Evolutionary conservation across 495 filamentous ascomycete species (phyloP).

Genomic region (Tuber brumale): DNA sequence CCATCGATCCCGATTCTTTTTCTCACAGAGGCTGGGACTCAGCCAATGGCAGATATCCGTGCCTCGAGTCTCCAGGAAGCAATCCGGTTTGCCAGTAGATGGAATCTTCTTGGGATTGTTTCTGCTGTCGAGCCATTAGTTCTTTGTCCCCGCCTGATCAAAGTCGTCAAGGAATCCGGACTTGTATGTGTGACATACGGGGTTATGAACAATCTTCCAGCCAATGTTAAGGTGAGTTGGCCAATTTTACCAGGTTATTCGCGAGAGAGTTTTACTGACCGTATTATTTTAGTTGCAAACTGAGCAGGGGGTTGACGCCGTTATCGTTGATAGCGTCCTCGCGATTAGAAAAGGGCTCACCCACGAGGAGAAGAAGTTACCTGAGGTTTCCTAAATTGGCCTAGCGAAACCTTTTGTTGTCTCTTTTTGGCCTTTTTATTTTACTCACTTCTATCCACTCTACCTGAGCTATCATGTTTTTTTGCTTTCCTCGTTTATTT

Average conservation of each 20-base stretch:
- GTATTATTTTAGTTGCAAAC: slow-evolving; percentile 66
- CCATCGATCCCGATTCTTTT: slow-evolving; percentile 93
- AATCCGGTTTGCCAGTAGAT: slow-evolving; percentile 82
- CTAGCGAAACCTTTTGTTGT: not conserved
- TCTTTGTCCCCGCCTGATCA: slow-evolving; percentile 76
- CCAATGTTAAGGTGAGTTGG: slow-evolving; percentile 68
- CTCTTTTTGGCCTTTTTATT: not conserved
- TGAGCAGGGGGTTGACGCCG: slow-evolving; percentile 89
- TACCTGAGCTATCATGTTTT: slow-evolving; percentile 6
- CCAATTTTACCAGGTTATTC: not conserved
- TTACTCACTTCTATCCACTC: not conserved
- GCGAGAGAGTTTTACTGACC: not conserved
- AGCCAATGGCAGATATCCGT: slow-evolving; percentile 71
- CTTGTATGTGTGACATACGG: slow-evolving; percentile 97
- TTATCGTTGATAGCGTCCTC: slow-evolving; percentile 90
- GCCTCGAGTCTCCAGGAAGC: slow-evolving; percentile 91
- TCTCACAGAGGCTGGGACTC: slow-evolving; percentile 75
- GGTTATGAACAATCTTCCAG: slow-evolving; percentile 73
- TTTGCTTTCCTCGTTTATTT: not conserved
- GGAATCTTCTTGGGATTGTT: slow-evolving; percentile 92
- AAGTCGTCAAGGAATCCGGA: slow-evolving; percentile 88
- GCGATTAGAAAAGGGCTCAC: slow-evolving; percentile 57
- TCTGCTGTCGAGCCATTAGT: slow-evolving; percentile 76
- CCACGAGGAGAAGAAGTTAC: slow-evolving; percentile 12
- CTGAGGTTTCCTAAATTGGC: slow-evolving; percentile 2